These are phyloP conservation scores for Mucor velutinosus DNA, from an alignment of 371 early-diverging fungal species.

Conservation along the genomic window DNA sequence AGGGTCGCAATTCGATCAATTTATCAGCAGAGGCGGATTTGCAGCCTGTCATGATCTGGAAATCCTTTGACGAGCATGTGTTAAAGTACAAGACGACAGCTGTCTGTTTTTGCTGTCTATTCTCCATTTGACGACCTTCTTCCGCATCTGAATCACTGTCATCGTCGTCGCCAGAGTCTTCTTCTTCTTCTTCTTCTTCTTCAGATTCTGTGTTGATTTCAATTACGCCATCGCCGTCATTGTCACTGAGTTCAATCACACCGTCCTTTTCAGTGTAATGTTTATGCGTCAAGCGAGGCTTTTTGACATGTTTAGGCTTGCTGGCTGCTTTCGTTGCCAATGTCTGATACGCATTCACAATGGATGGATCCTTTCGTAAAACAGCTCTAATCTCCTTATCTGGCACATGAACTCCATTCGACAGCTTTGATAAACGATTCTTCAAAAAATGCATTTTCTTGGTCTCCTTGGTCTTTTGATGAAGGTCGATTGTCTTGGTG, in stretches of 20 bases:
- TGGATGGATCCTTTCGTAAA: neutral
- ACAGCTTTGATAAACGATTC: neutral
- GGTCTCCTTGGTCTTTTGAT: neutral
- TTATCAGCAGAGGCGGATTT: conserved; percentile 61
- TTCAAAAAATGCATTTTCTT: neutral
- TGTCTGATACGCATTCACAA: neutral
- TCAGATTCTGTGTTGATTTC: neutral
- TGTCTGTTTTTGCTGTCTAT: neutral
- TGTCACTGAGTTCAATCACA: neutral
- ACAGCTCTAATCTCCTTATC: conserved; percentile 7
- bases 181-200: neutral
- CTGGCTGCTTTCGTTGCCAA: neutral
- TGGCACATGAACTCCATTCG: too few relatives aligned
- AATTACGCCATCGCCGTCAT: neutral
- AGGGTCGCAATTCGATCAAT: conserved; percentile 65
- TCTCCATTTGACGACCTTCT: neutral
- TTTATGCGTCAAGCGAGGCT: neutral
- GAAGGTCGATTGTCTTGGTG: conserved; percentile 8
- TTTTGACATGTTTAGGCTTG: neutral
- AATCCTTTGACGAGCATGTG: conserved; percentile 51
- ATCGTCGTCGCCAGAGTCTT: conserved; percentile 20
- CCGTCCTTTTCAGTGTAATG: neutral
- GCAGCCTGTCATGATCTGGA: conserved; percentile 68
- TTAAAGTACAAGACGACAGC: conserved; percentile 63
- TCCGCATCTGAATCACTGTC: neutral